A percentile compares a stretch with the other conserved stretches of the same genome.
Conservation (phyloP, 1,139 yeast species). For the Pichia kudriavzevii region DNA sequence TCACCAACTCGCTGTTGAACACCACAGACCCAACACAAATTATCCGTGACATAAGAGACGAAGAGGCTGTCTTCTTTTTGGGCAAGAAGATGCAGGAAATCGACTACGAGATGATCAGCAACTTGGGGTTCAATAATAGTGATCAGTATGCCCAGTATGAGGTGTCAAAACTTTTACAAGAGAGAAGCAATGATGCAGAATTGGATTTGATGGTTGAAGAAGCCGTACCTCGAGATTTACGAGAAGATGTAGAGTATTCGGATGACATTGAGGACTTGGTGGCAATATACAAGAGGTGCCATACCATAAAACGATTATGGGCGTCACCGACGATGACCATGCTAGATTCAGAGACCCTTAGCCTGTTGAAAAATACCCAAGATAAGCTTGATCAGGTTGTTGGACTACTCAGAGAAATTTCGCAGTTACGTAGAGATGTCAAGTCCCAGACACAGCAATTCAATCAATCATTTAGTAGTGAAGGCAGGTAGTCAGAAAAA, state of each 20-base stretch:
- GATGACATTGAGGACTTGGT: constrained; percentile 4
- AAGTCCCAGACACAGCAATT: constrained; percentile 4
- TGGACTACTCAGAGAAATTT: constrained; percentile 2
- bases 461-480: background rate
- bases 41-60: constrained; percentile 15
- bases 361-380: constrained; percentile 1
- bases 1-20: constrained; percentile 15
- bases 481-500: background rate
- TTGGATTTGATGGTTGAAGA: background rate
- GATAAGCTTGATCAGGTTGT: constrained; percentile 2
- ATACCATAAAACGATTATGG: constrained; percentile 8
- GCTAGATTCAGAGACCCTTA: constrained; percentile 10
- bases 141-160: constrained; percentile 8
- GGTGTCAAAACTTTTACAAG: constrained; percentile 8
- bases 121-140: background rate
- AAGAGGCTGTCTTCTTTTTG: constrained; percentile 14
- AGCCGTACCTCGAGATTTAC: constrained; percentile 1
- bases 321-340: constrained; percentile 5
- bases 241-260: constrained; percentile 1
- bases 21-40: constrained; percentile 16
- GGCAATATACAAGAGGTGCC: constrained; percentile 4
- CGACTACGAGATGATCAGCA: constrained; percentile 13
- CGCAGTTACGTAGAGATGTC: background rate
- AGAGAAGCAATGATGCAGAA: constrained; percentile 1
- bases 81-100: constrained; percentile 13